phyloP scores from a whole-genome alignment of 805 yeast genomes.

The Ogataea pignaliae region DNA sequence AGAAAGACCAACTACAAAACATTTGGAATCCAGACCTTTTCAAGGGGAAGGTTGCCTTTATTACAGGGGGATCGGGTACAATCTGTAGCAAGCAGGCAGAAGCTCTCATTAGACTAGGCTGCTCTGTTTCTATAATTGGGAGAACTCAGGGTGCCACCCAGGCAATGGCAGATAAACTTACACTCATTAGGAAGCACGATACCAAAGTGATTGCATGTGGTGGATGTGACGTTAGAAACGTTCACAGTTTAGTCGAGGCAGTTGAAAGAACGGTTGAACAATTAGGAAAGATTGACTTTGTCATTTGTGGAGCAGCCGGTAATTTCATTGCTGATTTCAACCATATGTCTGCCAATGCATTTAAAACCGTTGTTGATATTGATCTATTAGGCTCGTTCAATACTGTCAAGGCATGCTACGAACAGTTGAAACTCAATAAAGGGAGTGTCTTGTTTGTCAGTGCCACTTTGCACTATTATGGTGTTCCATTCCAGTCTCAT shows the following conservation, averaged over 20 bases:
- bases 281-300: constrained; percentile 79
- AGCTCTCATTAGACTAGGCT: constrained; percentile 79
- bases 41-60: constrained; percentile 80
- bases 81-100: constrained; percentile 88
- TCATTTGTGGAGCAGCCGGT: constrained; percentile 96
- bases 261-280: constrained; percentile 59
- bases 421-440: constrained; percentile 56
- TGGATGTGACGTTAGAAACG: constrained; percentile 73
- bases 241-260: constrained; percentile 55
- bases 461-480: constrained; percentile 87
- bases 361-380: constrained; percentile 80
- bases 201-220: constrained; percentile 69
- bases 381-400: constrained; percentile 88
- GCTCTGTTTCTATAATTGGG: constrained; percentile 82
- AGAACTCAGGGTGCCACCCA: constrained; percentile 65
- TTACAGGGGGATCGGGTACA: constrained; percentile 97
- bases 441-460: constrained; percentile 78
- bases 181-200: constrained; percentile 45
- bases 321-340: constrained; percentile 81
- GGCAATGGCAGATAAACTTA: constrained; percentile 62
- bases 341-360: constrained; percentile 77
- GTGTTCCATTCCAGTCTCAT: constrained; percentile 84
- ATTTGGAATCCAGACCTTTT: constrained; percentile 59
- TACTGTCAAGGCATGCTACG: constrained; percentile 78
- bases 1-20: not conserved